These are phyloP conservation scores for Trypanosoma congolense DNA, from an alignment of 208 protist species.

Conservation along the genomic window DNA sequence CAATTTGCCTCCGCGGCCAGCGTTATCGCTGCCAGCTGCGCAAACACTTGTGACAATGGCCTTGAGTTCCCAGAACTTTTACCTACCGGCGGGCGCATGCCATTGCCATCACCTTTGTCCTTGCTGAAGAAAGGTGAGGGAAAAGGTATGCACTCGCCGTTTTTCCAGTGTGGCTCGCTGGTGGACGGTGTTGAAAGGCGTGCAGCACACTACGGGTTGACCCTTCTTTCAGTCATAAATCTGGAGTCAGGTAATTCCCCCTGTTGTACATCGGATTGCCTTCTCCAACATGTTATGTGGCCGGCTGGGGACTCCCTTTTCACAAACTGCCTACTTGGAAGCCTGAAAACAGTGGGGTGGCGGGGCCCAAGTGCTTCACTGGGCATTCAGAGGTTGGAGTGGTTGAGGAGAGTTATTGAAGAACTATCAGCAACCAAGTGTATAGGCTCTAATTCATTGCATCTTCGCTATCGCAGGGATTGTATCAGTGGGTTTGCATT, in stretches of 20 bases:
- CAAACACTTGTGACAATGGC: neutral
- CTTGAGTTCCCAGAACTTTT: neutral
- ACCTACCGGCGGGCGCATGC: neutral
- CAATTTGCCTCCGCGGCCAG: neutral
- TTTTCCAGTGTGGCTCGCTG: neutral
- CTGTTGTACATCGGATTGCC: neutral
- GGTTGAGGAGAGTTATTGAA: conserved; percentile 12
- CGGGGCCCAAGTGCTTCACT: no score
- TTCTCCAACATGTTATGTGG: conserved; percentile 13
- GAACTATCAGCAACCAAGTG: neutral
- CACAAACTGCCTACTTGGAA: neutral
- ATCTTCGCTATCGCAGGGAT: neutral
- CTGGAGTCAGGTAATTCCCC: conserved; percentile 6
- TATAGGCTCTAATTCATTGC: neutral
- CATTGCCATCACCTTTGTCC: neutral
- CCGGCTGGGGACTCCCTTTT: conserved; percentile 6
- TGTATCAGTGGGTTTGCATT: conserved; percentile 10
- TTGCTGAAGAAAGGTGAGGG: neutral
- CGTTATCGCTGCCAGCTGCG: neutral
- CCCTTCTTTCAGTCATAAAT: conserved; percentile 5
- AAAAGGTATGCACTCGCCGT: neutral
- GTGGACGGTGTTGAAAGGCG: neutral
- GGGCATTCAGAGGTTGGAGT: conserved; percentile 2
- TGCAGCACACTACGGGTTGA: conserved; percentile 13
- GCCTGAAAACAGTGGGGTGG: no score